Percentiles rank a stretch among this genome's conserved stretches.
phyloP scores from a whole-genome alignment of 2,329 filamentous ascomycete species.

The Diaporthe sp. region DNA sequence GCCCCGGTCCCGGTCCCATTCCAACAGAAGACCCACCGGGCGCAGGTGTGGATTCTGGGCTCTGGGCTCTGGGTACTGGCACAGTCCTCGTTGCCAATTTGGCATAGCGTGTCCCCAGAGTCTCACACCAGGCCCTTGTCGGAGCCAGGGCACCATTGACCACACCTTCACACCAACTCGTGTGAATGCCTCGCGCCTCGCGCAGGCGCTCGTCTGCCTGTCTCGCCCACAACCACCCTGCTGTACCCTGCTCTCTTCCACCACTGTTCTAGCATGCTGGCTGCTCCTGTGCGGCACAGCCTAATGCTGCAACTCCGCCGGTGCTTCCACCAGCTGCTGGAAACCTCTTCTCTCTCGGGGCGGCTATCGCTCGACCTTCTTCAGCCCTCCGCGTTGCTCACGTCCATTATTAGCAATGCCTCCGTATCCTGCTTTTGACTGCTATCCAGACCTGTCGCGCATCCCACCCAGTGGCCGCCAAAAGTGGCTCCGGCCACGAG shows the following conservation, averaged over 20 bases:
- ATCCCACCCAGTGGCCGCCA: neutral
- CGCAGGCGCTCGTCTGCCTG: neutral
- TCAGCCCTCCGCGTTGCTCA: neutral
- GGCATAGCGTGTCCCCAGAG: slow-evolving; percentile 37
- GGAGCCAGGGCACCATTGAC: slow-evolving; percentile 38
- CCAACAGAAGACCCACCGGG: slow-evolving; percentile 20
- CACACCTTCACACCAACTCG: slow-evolving; percentile 29
- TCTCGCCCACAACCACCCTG: slow-evolving; percentile 3
- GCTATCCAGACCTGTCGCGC: neutral
- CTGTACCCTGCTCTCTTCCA: neutral
- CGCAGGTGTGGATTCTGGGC: slow-evolving; percentile 21
- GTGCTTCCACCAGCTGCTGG: slow-evolving; percentile 5
- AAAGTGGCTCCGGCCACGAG: neutral
- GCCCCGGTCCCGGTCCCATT: slow-evolving; percentile 8
- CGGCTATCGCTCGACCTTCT: neutral
- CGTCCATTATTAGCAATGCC: neutral
- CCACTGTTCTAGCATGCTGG: neutral
- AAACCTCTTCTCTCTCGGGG: neutral
- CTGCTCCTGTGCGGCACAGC: neutral
- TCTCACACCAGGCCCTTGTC: slow-evolving; percentile 36
- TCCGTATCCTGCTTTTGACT: neutral
- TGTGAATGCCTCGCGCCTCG: slow-evolving; percentile 1
- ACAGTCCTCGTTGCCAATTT: slow-evolving; percentile 27
- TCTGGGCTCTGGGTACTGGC: slow-evolving; percentile 17
- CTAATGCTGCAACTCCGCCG: slow-evolving; percentile 23